phyloP scores from a whole-genome alignment of 2,329 filamentous ascomycete genomes.

The Penicillium palitans region DNA sequence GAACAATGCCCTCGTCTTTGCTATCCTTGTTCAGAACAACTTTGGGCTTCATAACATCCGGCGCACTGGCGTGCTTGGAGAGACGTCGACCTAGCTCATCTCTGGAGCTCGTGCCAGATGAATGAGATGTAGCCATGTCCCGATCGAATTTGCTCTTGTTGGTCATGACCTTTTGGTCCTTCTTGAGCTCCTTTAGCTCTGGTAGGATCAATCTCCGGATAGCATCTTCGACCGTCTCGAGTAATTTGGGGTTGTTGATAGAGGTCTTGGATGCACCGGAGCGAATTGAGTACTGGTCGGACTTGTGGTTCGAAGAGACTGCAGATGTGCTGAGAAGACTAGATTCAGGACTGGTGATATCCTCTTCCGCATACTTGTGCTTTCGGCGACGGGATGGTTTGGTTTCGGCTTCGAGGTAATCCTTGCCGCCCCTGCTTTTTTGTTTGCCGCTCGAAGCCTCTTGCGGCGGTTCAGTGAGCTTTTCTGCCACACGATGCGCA shows the following conservation, averaged over 20 bases:
- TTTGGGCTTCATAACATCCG: conserved; percentile 62
- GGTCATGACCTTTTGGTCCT: conserved; percentile 78
- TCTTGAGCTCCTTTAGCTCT: conserved; percentile 86
- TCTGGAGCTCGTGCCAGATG: conserved; percentile 55
- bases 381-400: conserved; percentile 52
- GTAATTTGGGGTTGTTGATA: conserved; percentile 86
- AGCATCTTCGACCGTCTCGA: conserved; percentile 90
- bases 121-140: conserved; percentile 62
- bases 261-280: conserved; percentile 67
- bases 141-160: conserved; percentile 68
- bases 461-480: conserved; percentile 56
- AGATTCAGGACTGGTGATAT: conserved; percentile 59
- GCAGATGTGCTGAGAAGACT: conserved; percentile 61
- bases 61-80: conserved; percentile 62
- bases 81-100: conserved; percentile 57
- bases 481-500: conserved; percentile 68
- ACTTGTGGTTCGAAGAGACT: conserved; percentile 54
- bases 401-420: conserved; percentile 45
- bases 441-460: conserved; percentile 47
- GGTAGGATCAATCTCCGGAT: conserved; percentile 87
- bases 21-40: conserved; percentile 60
- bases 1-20: conserved; percentile 58
- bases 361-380: conserved; percentile 54
- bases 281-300: conserved; percentile 59
- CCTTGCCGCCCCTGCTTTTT: conserved; percentile 46